Evolutionary conservation across 345 rosid genomes (phyloP).

Genomic region (Trapa incisa): DNA sequence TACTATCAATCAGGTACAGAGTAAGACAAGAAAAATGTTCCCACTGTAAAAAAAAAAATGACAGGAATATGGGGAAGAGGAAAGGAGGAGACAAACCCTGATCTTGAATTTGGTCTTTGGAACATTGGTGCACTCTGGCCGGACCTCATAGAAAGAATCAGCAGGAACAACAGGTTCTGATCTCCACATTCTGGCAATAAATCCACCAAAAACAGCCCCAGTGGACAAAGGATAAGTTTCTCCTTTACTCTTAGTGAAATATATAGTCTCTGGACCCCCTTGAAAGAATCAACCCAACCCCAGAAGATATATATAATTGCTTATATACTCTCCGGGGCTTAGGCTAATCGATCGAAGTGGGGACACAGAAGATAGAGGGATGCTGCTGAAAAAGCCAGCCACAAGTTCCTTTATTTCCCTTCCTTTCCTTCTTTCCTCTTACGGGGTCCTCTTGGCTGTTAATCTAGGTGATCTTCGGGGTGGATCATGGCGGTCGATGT

Average conservation of each 20-base stretch:
- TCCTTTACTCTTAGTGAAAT: background rate
- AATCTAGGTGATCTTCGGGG: background rate
- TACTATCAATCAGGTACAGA: too few species aligned
- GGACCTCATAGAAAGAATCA: constrained; percentile 82
- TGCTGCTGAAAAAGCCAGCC: background rate
- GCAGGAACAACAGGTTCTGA: constrained; percentile 48
- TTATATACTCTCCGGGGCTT: background rate
- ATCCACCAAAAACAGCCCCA: background rate
- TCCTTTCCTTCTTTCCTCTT: background rate
- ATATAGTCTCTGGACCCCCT: background rate
- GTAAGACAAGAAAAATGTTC: too few species aligned
- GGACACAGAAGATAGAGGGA: background rate
- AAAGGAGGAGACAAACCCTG: constrained; percentile 33
- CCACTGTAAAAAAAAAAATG: too few species aligned
- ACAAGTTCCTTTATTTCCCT: background rate
- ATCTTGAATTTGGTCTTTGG: constrained; percentile 81
- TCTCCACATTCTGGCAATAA: constrained; percentile 44
- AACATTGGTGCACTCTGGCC: constrained; percentile 88
- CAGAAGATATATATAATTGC: background rate
- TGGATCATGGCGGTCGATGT: background rate
- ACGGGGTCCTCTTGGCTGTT: background rate
- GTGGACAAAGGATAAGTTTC: background rate
- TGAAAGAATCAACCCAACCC: constrained; percentile 1
- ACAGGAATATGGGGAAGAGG: background rate
- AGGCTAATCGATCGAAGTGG: constrained; percentile 1